Evolutionary conservation across 768 basidiomycete species (phyloP), one percentile per base, ranked within the genome.

Genomic region (Tulasnella sp.): DNA sequence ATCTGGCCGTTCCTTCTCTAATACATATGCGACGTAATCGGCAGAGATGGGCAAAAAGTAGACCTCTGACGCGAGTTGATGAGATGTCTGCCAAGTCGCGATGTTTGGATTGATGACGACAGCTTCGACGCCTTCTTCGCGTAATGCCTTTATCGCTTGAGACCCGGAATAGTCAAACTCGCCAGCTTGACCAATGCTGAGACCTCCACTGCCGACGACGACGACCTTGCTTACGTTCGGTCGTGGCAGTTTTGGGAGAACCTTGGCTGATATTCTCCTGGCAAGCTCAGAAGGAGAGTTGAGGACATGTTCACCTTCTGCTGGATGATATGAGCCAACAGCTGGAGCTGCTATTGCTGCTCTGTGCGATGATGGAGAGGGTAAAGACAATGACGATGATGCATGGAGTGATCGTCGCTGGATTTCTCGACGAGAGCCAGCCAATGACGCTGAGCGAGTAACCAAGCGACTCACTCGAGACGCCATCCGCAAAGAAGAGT

Each of bases 161-260:
- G 93, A 96, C 40, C 95, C 95, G 16, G 93, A 96, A 65, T 99
- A 99, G 65, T 99, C 95, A 66, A 99, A 99, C 69, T 99, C 95
- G 65, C 95, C 95, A 4, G 95, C 95, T 66, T 99, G 95, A 25
- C 95, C 95, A 52, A 99, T 99, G 60, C 81, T 83, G 40, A 99
- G 79, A 48, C 95, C 95, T 58, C 95, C 95, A 58, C 82, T 85
- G 53, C 95, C 95, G 20, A 99, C 90, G 55, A 98, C 89, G 58
- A 96, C 77, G 45, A 98, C 95, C 62, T 90, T 91, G 65, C 83
- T 79, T 45, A 98, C 91, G 58, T 95, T 78, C 12, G 92, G 87
- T 32, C 89, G 80, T 37, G 85, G 81, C 29, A 96, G 73, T 62
- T 87, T 85, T 29, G 95, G 92, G 19, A 99, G 74, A 51, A 98